These are phyloP conservation scores for Plasmodium fragile DNA, from an alignment of 169 alveolate genomes.

Conservation along the genomic window DNA sequence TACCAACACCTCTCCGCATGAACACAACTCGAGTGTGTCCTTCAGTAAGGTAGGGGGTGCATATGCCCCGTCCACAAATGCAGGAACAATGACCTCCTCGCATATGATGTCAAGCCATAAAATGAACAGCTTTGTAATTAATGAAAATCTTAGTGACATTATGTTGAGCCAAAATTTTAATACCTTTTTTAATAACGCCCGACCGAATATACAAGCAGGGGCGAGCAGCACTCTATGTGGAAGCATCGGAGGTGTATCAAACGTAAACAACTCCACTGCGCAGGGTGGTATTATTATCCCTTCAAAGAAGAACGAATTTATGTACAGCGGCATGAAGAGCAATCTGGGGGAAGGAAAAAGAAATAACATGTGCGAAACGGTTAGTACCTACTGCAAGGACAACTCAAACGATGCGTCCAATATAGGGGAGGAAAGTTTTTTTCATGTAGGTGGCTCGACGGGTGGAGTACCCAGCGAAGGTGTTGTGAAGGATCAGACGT, in stretches of 20 bases:
- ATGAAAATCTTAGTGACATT: slow-evolving; percentile 7
- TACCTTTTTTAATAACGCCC: slow-evolving; percentile 6
- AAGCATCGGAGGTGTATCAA: not conserved
- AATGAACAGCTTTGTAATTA: not conserved
- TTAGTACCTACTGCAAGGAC: slow-evolving; percentile 12
- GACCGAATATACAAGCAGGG: not conserved
- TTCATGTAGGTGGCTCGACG: not conserved
- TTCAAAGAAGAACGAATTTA: slow-evolving; percentile 3
- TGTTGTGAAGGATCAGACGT: not conserved
- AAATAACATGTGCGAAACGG: not conserved
- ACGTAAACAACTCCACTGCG: not conserved
- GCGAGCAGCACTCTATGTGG: not conserved
- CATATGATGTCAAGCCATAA: not conserved
- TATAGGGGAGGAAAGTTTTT: not conserved
- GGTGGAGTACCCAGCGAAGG: not conserved
- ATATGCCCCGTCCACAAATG: not conserved
- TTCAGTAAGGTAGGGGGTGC: not conserved
- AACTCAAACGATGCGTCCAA: not conserved
- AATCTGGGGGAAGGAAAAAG: not conserved
- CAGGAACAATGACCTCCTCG: not conserved
- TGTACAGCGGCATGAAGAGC: not conserved
- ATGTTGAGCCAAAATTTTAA: slow-evolving; percentile 15
- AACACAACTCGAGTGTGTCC: not conserved
- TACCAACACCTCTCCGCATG: not conserved
- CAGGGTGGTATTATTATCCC: not conserved